These are phyloP conservation scores for Diaporthe destruens DNA, from an alignment of 2,329 filamentous ascomycete species.

Conservation along the genomic window DNA sequence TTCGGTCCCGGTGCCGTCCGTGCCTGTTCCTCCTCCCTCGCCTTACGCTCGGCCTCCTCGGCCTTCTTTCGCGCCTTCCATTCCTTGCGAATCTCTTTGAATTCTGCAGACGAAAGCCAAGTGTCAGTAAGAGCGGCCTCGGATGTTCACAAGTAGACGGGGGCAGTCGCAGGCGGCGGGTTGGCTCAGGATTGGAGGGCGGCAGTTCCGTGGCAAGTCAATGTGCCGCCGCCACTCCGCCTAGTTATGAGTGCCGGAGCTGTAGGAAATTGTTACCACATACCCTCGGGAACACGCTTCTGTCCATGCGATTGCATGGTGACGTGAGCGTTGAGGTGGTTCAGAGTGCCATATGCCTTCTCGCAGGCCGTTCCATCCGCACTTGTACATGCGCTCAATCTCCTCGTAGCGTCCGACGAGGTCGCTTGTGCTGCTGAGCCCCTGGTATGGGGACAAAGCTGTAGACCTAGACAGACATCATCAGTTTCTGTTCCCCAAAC, in stretches of 20 bases:
- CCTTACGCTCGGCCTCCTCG: conserved; percentile 90
- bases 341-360: conserved; percentile 97
- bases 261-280: conserved; percentile 50
- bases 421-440: conserved; percentile 96
- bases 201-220: conserved; percentile 43
- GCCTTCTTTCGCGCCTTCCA: conserved; percentile 99
- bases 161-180: background rate
- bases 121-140: conserved; percentile 44
- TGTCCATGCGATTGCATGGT: conserved; percentile 98
- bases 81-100: conserved; percentile 98
- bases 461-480: conserved; percentile 78
- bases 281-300: conserved; percentile 98
- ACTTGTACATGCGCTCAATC: conserved; percentile 99
- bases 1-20: conserved; percentile 66
- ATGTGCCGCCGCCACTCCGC: background rate
- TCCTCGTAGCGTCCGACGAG: conserved; percentile 94
- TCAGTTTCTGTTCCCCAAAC: conserved; percentile 36
- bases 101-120: conserved; percentile 71
- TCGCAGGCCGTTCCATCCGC: conserved; percentile 98
- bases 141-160: background rate
- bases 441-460: conserved; percentile 98
- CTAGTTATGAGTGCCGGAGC: background rate
- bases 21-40: conserved; percentile 85
- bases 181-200: background rate
- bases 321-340: conserved; percentile 97